Conservation (phyloP, 1,284 basidiomycete genomes). For the Trichosporon sp. region DNA sequence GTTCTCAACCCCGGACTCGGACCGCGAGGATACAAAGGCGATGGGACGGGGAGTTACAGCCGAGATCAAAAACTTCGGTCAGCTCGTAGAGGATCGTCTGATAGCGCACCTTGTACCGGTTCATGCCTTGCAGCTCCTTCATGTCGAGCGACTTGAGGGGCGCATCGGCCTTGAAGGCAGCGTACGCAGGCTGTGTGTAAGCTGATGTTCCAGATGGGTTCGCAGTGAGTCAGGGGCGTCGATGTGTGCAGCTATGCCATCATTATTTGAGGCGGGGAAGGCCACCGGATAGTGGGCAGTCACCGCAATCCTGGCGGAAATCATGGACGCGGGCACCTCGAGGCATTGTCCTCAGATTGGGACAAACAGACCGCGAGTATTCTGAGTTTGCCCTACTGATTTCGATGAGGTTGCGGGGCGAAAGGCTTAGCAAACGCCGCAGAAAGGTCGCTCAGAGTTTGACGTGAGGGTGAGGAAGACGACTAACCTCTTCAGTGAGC, state of each 20-base stretch:
- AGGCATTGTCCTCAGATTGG: too few relatives aligned
- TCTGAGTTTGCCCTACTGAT: too few relatives aligned
- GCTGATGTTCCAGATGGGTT: not conserved
- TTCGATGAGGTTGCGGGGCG: too few relatives aligned
- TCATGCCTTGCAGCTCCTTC: slow-evolving; percentile 46
- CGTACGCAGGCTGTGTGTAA: slow-evolving; percentile 29
- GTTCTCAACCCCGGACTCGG: slow-evolving; percentile 57
- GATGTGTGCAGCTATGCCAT: too few relatives aligned
- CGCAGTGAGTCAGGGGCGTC: too few relatives aligned
- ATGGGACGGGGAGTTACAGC: slow-evolving; percentile 56
- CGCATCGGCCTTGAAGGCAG: slow-evolving; percentile 49
- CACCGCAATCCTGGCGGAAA: too few relatives aligned
- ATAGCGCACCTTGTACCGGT: slow-evolving; percentile 49
- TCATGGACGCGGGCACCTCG: too few relatives aligned
- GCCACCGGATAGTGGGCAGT: too few relatives aligned
- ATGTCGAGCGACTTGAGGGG: slow-evolving; percentile 55
- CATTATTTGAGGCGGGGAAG: too few relatives aligned
- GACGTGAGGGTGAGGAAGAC: not conserved
- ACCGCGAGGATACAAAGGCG: slow-evolving; percentile 64
- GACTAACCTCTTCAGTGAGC: slow-evolving; percentile 42
- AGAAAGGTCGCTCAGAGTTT: too few relatives aligned
- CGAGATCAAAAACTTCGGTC: not conserved
- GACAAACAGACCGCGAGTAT: too few relatives aligned
- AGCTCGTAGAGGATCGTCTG: not conserved
- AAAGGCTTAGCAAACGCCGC: too few relatives aligned